Conservation (phyloP, 176 grass and related monocot genomes). For the Aechmea fasciata region DNA sequence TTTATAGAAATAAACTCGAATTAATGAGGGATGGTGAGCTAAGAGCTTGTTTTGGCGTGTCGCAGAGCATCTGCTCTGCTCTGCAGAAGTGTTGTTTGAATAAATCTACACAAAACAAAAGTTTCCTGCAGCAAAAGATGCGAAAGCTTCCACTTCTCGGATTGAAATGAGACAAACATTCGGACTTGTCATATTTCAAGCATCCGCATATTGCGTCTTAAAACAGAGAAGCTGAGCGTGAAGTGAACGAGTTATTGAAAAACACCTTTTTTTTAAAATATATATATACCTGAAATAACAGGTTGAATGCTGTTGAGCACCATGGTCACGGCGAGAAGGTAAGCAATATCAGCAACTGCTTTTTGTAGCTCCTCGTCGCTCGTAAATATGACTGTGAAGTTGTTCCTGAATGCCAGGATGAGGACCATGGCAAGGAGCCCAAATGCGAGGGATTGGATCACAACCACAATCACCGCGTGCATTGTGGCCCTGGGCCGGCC, state of each 20-base stretch:
- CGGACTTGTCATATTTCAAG: too few species aligned
- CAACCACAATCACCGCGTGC: slow-evolving; percentile 53
- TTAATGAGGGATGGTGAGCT: background rate
- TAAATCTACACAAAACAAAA: too few species aligned
- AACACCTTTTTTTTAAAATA: background rate
- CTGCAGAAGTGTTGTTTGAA: background rate
- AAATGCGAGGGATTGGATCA: slow-evolving; percentile 54
- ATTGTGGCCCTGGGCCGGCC: slow-evolving; percentile 48
- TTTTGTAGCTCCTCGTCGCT: slow-evolving; percentile 43
- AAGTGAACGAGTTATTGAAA: too few species aligned
- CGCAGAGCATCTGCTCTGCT: too few species aligned
- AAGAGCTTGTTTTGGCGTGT: too few species aligned
- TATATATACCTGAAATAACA: slow-evolving; percentile 52
- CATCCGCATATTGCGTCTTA: too few species aligned
- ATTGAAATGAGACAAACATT: too few species aligned
- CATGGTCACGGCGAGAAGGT: slow-evolving; percentile 74
- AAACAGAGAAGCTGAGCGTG: too few species aligned
- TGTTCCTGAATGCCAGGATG: slow-evolving; percentile 26
- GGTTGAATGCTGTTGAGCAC: slow-evolving; percentile 87
- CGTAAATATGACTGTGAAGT: slow-evolving; percentile 57
- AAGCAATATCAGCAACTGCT: slow-evolving; percentile 42
- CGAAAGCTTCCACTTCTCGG: too few species aligned
- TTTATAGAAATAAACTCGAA: slow-evolving; percentile 6
- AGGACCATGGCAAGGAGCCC: slow-evolving; percentile 39
- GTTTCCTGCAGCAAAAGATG: too few species aligned